Evolutionary conservation across 1,284 basidiomycete species (phyloP).

Genomic region (Uromyces viciae-fabae): DNA sequence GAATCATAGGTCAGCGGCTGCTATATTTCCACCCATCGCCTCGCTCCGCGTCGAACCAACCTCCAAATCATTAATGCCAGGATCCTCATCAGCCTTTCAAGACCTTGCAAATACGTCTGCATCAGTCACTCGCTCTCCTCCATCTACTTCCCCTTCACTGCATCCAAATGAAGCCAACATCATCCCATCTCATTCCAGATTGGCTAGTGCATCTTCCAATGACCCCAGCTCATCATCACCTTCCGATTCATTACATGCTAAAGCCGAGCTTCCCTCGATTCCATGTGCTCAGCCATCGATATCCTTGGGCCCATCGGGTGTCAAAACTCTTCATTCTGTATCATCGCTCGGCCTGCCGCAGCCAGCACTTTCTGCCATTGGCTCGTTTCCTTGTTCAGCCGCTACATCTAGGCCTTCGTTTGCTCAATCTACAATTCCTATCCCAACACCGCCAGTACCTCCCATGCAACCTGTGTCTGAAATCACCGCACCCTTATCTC

Average conservation of each 20-base stretch:
- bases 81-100: constrained; percentile 3
- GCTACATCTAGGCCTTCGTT: background rate
- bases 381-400: background rate
- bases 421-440: constrained; percentile 1
- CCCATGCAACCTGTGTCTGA: background rate
- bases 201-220: constrained; percentile 13
- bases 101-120: background rate
- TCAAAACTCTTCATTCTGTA: background rate
- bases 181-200: background rate
- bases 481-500: constrained; percentile 17
- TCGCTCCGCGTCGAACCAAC: background rate
- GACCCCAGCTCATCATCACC: constrained; percentile 17
- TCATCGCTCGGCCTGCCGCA: constrained; percentile 11
- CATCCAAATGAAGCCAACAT: background rate
- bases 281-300: constrained; percentile 13
- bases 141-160: constrained; percentile 7
- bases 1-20: background rate
- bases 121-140: constrained; percentile 1
- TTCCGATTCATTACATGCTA: background rate
- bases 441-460: background rate
- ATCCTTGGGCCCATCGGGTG: constrained; percentile 3
- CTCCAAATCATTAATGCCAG: background rate
- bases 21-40: background rate
- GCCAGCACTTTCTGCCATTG: background rate
- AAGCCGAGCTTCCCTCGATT: background rate